A percentile compares a stretch with the other conserved stretches of the same genome.
Conservation (phyloP, 805 yeast species). For the Priceomyces carsonii region DNA sequence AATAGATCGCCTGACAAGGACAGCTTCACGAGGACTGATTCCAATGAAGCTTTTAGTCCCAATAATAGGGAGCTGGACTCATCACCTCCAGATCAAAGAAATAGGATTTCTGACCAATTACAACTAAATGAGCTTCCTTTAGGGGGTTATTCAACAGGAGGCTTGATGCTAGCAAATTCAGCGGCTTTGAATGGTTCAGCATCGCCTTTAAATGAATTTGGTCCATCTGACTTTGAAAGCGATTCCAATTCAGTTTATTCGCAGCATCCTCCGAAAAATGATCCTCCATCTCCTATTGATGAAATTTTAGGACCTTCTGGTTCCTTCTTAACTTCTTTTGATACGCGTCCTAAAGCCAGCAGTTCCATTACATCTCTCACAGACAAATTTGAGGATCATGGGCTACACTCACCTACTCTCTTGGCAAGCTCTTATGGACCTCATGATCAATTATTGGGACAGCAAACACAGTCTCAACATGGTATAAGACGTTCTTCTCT, state of each 20-base stretch:
- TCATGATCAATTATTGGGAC: slow-evolving; percentile 1
- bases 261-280: slow-evolving; percentile 5
- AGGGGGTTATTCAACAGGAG: slow-evolving; percentile 18
- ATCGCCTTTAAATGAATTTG: background rate
- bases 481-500: slow-evolving; percentile 10
- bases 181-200: slow-evolving; percentile 3
- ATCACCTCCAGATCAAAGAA: slow-evolving; percentile 1
- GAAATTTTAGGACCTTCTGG: slow-evolving; percentile 5
- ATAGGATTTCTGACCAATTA: slow-evolving; percentile 11
- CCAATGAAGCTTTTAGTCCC: background rate
- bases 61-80: no score
- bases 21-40: background rate
- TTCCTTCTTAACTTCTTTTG: slow-evolving; percentile 6
- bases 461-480: slow-evolving; percentile 2
- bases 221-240: slow-evolving; percentile 22
- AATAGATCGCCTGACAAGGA: background rate
- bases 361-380: slow-evolving; percentile 26
- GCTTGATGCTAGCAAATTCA: slow-evolving; percentile 9
- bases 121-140: slow-evolving; percentile 16
- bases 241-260: slow-evolving; percentile 22
- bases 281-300: slow-evolving; percentile 9
- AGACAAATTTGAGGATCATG: slow-evolving; percentile 28
- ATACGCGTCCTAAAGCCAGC: slow-evolving; percentile 5
- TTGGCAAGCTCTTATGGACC: slow-evolving; percentile 9
- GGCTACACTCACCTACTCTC: slow-evolving; percentile 20